Conservation (phyloP, 805 yeast species). For the Tetrapisispora iriomotensis region DNA sequence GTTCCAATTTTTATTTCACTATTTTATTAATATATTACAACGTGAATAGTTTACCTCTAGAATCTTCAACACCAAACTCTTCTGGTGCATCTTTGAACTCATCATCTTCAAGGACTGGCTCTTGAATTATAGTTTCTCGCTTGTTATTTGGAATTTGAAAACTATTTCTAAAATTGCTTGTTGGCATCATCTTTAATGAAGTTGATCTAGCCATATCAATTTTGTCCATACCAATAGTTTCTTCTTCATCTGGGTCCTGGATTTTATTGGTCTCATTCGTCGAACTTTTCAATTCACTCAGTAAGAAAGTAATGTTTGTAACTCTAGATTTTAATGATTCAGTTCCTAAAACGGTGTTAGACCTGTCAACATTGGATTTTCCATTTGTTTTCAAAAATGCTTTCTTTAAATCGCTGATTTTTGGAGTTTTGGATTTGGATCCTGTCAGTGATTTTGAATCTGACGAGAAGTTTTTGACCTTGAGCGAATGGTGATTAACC, state of each 20-base stretch:
- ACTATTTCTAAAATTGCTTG: constrained; percentile 1
- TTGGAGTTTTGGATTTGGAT: constrained; percentile 15
- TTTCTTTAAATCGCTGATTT: constrained; percentile 23
- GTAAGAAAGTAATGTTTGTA: constrained; percentile 29
- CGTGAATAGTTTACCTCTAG: constrained; percentile 25
- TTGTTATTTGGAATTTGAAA: not conserved
- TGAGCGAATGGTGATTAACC: not conserved
- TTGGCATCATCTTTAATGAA: constrained; percentile 13
- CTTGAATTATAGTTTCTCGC: not conserved
- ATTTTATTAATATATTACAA: not conserved
- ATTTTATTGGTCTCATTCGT: constrained; percentile 18
- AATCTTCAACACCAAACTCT: constrained; percentile 14
- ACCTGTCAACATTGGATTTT: not conserved
- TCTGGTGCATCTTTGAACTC: constrained; percentile 26
- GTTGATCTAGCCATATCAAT: constrained; percentile 25
- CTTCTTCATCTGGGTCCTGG: constrained; percentile 29
- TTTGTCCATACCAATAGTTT: constrained; percentile 25
- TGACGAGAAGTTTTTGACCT: not conserved
- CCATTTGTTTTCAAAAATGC: constrained; percentile 9
- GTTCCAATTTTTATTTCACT: too few relatives aligned
- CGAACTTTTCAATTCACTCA: constrained; percentile 23
- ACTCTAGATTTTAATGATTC: constrained; percentile 30
- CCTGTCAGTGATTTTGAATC: constrained; percentile 1
- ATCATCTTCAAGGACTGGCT: constrained; percentile 10
- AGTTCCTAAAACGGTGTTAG: constrained; percentile 18